Evolutionary conservation across 805 yeast species (phyloP).

Genomic region (Kodamaea sagamina): DNA sequence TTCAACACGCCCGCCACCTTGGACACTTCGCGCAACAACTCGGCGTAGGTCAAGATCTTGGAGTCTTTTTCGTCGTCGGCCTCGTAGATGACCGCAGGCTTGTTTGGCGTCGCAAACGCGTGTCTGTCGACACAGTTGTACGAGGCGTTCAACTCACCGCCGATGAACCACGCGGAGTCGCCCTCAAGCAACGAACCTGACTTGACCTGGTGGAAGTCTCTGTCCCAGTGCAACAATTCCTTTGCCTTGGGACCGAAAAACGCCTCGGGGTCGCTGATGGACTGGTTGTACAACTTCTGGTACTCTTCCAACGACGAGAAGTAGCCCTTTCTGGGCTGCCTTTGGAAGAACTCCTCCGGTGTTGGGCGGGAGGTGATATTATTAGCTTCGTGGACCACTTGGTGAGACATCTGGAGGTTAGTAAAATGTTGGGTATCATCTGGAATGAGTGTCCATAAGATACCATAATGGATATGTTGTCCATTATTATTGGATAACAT

Average conservation of each 20-base stretch:
- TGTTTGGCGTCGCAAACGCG: slow-evolving; percentile 69
- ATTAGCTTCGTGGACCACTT: slow-evolving; percentile 65
- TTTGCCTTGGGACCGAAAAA: slow-evolving; percentile 81
- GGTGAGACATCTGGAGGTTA: slow-evolving; percentile 26
- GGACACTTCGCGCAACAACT: slow-evolving; percentile 68
- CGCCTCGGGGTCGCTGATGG: slow-evolving; percentile 74
- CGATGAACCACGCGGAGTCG: slow-evolving; percentile 70
- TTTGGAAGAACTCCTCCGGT: slow-evolving; percentile 55
- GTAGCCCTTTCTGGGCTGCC: slow-evolving; percentile 63
- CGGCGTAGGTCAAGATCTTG: slow-evolving; percentile 63
- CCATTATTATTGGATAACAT: too few relatives aligned
- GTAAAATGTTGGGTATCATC: too few relatives aligned
- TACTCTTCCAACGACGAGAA: slow-evolving; percentile 67
- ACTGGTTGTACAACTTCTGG: slow-evolving; percentile 65
- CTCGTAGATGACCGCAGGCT: slow-evolving; percentile 76
- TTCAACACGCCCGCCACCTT: slow-evolving; percentile 69
- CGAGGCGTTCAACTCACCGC: slow-evolving; percentile 77
- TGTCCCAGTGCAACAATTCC: slow-evolving; percentile 76
- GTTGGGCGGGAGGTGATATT: slow-evolving; percentile 49
- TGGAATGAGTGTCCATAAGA: too few relatives aligned
- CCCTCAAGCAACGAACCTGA: slow-evolving; percentile 63
- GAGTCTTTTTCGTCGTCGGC: slow-evolving; percentile 76
- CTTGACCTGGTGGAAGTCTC: slow-evolving; percentile 65
- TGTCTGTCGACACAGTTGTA: slow-evolving; percentile 84
- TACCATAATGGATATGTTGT: too few relatives aligned